Base-by-base conservation (phyloP, 805 yeast genomes). In the Tetrapisispora fleetii region DNA sequence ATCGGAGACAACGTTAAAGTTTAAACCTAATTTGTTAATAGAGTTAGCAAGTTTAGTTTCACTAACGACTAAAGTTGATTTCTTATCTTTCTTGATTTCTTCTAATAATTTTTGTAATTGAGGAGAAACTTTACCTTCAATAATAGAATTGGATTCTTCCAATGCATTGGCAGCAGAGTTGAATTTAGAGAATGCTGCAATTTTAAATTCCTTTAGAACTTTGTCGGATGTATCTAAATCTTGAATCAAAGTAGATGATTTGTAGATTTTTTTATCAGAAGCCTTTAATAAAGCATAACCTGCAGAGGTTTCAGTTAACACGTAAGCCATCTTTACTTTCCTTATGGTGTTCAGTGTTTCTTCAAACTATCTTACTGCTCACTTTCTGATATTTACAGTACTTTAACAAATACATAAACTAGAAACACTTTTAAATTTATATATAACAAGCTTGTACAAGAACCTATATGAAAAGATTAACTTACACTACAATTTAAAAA, bases 201-300 rank as follows among this genome's bases (percentile, higher is more conserved):
- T 80, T 73, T 93, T 93, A 73, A 91, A 88, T 69, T 87, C 95
- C 58, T 85, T 77, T 49, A 89, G 77, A 52, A 90, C 96, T 69
- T 86, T 85, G 55, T 84, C 95, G 44, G 95, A 80, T 45, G 86
- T 70, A 69, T 85, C 76, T 62, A 90, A 76, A 67, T 89, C 96
- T 54, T 82, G 77, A 56, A 85, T 70, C 58, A 90, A 72, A 50
- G 80, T 67, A 48, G 84, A 68, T 24, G 93, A 81, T 74, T 90
- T 91, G 79, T 91, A 83, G 62, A 93, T 83, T 77, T 91, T 91
- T 77, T 93, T 93, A 77, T 93, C 98, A 55, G 96, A 83, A 50
- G 97, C 96, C 75, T 93, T 93, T 67, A 93, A 80, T 66, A 93
- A 78, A 66, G 99, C 99, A 70, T 93, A 93, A 66, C 99, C 99